phyloP scores from a whole-genome alignment of 148 eudicot genomes.

The Tetragonia tetragonoides region DNA sequence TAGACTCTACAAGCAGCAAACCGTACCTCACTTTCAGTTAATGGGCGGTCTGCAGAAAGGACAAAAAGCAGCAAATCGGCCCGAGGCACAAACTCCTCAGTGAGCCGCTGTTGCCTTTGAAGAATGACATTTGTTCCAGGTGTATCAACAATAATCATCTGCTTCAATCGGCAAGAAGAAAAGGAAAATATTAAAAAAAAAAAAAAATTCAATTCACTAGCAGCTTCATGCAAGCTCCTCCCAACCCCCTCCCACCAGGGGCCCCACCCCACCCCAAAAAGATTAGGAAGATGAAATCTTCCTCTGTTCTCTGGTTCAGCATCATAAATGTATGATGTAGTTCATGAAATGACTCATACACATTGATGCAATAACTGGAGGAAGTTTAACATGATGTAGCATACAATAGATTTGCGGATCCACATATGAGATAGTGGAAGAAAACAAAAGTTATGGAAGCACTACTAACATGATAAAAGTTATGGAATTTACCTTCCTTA shows the following conservation, averaged over 20 bases:
- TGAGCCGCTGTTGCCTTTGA: slow-evolving; percentile 92
- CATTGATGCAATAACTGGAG: neutral
- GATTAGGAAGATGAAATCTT: neutral
- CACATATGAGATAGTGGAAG: neutral
- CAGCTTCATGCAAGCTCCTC: neutral
- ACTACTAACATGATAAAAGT: neutral
- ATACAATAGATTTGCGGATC: neutral
- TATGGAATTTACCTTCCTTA: slow-evolving; percentile 61
- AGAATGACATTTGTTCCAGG: slow-evolving; percentile 99
- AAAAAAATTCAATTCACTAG: neutral
- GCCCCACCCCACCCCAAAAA: too few species aligned
- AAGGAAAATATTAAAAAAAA: neutral
- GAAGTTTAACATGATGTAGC: neutral
- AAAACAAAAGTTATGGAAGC: neutral
- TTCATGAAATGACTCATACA: neutral
- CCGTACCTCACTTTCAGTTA: slow-evolving; percentile 94
- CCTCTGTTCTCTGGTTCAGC: too few species aligned
- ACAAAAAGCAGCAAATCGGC: slow-evolving; percentile 97
- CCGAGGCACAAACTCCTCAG: slow-evolving; percentile 97
- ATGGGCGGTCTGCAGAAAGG: slow-evolving; percentile 93
- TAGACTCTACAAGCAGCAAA: slow-evolving; percentile 10
- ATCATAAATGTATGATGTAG: neutral
- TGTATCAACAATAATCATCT: slow-evolving; percentile 96
- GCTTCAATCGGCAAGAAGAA: slow-evolving; percentile 17
- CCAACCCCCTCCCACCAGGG: too few species aligned